A percentile compares a stretch with the other conserved stretches of the same genome.
Conservation (phyloP, 345 rosid species). For the Melaleuca alternifolia region DNA sequence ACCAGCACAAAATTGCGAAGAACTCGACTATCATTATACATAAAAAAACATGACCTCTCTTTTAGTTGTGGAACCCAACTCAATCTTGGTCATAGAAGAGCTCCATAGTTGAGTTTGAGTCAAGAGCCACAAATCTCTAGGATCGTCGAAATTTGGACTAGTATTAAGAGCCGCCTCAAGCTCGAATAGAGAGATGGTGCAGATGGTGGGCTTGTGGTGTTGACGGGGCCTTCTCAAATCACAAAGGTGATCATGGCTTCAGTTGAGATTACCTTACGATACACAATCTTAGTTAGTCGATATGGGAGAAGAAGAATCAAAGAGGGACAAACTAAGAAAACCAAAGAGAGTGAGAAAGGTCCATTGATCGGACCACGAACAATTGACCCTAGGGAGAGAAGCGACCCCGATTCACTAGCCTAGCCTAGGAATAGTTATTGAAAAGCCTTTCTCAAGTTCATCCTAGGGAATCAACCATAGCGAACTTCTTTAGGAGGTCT, state of each 20-base stretch:
- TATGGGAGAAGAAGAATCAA: not conserved
- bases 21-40: not conserved
- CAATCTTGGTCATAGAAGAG: not conserved
- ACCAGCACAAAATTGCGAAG: not conserved
- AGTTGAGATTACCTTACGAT: not conserved
- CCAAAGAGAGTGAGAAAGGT: not conserved
- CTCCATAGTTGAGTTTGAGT: not conserved
- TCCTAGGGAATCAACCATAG: no score
- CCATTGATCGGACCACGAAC: no score
- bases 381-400: no score
- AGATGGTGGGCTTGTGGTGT: not conserved
- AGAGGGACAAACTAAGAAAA: not conserved
- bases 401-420: no score
- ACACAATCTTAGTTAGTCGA: not conserved
- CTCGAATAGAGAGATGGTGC: not conserved
- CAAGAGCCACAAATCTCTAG: not conserved
- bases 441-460: no score
- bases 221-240: not conserved
- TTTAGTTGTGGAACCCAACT: not conserved
- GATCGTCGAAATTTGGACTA: not conserved
- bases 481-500: no score
- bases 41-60: not conserved
- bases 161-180: not conserved
- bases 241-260: not conserved
- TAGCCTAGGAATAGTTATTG: no score